These are phyloP conservation scores for Candida glucosophila DNA, from an alignment of 1,139 yeast species.

Conservation along the genomic window DNA sequence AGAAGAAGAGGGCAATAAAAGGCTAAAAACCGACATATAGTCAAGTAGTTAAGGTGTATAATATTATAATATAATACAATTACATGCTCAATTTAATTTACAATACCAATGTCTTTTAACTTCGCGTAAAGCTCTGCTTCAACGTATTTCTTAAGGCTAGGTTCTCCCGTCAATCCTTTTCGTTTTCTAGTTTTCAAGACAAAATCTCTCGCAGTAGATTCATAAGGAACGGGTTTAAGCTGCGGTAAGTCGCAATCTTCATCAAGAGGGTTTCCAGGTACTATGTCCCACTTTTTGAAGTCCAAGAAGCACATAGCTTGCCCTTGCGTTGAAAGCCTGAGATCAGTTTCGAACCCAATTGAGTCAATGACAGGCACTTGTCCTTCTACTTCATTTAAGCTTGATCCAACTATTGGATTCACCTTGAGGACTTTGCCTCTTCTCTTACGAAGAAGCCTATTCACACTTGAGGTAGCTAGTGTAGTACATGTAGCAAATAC, in stretches of 20 bases:
- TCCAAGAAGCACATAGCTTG: conserved; percentile 62
- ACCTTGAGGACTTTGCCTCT: conserved; percentile 49
- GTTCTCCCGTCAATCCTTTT: conserved; percentile 79
- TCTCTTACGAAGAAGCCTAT: conserved; percentile 48
- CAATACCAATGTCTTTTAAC: conserved; percentile 40
- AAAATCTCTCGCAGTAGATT: conserved; percentile 78
- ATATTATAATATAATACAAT: conserved; percentile 2
- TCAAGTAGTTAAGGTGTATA: not conserved
- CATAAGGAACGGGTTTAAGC: conserved; percentile 64
- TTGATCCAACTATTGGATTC: conserved; percentile 67
- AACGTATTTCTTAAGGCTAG: conserved; percentile 61
- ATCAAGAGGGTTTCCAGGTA: conserved; percentile 91
- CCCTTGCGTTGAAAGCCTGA: conserved; percentile 70
- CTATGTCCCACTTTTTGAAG: conserved; percentile 66
- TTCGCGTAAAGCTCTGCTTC: conserved; percentile 51
- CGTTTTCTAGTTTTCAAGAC: conserved; percentile 81
- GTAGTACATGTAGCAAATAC: conserved; percentile 51
- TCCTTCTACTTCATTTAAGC: conserved; percentile 54
- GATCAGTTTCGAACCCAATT: conserved; percentile 79
- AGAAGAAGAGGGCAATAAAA: conserved; percentile 1
- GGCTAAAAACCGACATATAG: conserved; percentile 1
- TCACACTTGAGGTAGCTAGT: conserved; percentile 33
- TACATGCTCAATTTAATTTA: conserved; percentile 1
- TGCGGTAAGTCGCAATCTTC: conserved; percentile 52
- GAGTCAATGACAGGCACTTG: conserved; percentile 84